Evolutionary conservation across 495 filamentous ascomycete genomes (phyloP).

Genomic region (Neurospora sp.): DNA sequence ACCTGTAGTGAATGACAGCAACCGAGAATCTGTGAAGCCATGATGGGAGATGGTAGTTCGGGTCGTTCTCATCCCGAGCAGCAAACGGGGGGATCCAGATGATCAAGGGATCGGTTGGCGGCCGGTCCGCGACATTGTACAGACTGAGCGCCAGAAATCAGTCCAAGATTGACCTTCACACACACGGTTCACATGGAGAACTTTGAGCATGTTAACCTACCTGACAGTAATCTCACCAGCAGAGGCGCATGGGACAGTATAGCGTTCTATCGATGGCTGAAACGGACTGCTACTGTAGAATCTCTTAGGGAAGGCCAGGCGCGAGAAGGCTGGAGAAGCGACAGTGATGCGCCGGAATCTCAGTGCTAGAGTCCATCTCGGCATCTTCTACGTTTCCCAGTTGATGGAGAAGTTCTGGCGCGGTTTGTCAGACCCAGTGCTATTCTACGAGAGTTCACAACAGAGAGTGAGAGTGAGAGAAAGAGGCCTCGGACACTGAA

Average conservation of each 20-base stretch:
- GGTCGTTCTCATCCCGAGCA: not conserved
- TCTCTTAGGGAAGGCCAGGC: not conserved
- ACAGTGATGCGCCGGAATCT: not conserved
- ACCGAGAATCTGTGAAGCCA: constrained; percentile 22
- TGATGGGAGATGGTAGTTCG: constrained; percentile 17
- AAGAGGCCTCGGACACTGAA: not conserved
- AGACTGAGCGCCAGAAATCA: constrained; percentile 11
- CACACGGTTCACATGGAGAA: not conserved
- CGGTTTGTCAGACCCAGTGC: not conserved
- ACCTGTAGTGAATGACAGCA: constrained; percentile 34
- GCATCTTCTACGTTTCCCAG: constrained; percentile 5
- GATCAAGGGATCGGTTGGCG: constrained; percentile 18
- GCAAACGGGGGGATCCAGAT: constrained; percentile 29
- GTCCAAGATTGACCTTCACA: not conserved
- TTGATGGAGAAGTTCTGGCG: not conserved
- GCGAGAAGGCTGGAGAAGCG: not conserved
- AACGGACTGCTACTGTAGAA: not conserved
- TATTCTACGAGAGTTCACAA: not conserved
- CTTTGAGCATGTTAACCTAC: not conserved
- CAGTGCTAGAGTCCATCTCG: not conserved
- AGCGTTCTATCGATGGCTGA: not conserved
- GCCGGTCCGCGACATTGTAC: constrained; percentile 21
- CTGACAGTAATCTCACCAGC: constrained; percentile 17
- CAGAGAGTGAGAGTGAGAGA: not conserved
- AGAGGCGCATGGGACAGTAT: constrained; percentile 12